Percentiles rank a stretch among this genome's conserved stretches.
phyloP scores from a whole-genome alignment of 768 basidiomycete species.

The Termitomyces sp. region DNA sequence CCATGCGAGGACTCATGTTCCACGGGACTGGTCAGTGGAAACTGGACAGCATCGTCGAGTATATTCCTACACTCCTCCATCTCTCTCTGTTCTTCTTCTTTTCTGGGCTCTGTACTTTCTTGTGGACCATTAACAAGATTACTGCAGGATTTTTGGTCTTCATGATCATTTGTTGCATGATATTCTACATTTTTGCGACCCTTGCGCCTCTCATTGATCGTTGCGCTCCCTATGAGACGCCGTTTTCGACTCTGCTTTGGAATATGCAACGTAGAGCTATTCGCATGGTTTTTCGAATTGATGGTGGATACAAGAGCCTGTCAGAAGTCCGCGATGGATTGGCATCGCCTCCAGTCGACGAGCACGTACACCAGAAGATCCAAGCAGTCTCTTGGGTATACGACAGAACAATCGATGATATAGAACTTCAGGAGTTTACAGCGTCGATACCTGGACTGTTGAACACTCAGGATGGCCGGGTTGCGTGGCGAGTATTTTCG shows the following conservation, averaged over 20 bases:
- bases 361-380: neutral
- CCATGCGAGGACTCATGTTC: neutral
- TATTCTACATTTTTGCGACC: neutral
- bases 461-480: neutral
- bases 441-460: neutral
- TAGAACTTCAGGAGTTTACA: neutral
- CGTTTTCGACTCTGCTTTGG: neutral
- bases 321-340: too few species aligned
- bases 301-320: too few species aligned
- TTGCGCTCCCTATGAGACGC: slow-evolving; percentile 3
- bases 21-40: neutral
- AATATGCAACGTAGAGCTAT: neutral
- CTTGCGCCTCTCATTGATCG: slow-evolving; percentile 1
- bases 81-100: slow-evolving; percentile 4
- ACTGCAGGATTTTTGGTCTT: neutral
- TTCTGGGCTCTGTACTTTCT: neutral
- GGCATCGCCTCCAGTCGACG: neutral
- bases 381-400: neutral
- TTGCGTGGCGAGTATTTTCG: neutral
- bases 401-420: neutral
- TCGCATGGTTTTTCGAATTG: neutral
- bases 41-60: neutral
- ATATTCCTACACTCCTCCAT: slow-evolving; percentile 1
- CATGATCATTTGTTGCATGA: neutral
- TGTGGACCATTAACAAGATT: neutral